phyloP scores from a whole-genome alignment of 1,139 yeast species.

The Taphrina pruni region DNA sequence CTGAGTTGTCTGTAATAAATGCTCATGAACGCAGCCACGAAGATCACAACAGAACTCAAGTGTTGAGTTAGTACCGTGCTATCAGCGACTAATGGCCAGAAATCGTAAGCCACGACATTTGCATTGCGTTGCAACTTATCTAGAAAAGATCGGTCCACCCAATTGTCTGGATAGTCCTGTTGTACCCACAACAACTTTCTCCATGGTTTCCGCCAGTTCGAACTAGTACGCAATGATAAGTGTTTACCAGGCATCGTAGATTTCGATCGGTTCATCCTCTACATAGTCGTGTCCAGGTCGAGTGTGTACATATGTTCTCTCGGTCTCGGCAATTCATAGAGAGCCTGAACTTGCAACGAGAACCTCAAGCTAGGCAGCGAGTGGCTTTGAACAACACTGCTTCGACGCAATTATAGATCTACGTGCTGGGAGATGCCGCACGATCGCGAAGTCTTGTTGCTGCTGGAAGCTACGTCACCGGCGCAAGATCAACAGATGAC shows the following conservation, averaged over 20 bases:
- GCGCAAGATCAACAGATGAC: no score
- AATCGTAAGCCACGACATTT: conserved; percentile 72
- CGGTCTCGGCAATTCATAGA: no score
- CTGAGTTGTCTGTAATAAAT: conserved; percentile 51
- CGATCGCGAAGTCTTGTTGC: no score
- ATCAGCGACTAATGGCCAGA: conserved; percentile 67
- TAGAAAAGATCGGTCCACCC: conserved; percentile 79
- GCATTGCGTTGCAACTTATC: conserved; percentile 75
- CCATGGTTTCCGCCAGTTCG: conserved; percentile 59
- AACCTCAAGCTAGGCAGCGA: no score
- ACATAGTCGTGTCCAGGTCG: no score
- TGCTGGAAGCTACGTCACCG: no score
- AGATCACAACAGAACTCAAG: conserved; percentile 64
- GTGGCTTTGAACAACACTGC: no score
- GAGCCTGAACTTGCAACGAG: no score
- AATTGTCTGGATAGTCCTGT: conserved; percentile 90
- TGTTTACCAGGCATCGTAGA: not conserved
- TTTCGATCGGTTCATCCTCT: not conserved
- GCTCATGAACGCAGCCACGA: conserved; percentile 67
- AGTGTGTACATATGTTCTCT: no score
- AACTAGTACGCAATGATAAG: not conserved
- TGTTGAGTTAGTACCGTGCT: conserved; percentile 72
- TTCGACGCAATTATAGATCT: no score
- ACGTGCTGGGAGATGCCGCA: no score
- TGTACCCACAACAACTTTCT: conserved; percentile 82